Conservation (phyloP, 169 alveolate genomes). For the Eimeria falciformis region DNA sequence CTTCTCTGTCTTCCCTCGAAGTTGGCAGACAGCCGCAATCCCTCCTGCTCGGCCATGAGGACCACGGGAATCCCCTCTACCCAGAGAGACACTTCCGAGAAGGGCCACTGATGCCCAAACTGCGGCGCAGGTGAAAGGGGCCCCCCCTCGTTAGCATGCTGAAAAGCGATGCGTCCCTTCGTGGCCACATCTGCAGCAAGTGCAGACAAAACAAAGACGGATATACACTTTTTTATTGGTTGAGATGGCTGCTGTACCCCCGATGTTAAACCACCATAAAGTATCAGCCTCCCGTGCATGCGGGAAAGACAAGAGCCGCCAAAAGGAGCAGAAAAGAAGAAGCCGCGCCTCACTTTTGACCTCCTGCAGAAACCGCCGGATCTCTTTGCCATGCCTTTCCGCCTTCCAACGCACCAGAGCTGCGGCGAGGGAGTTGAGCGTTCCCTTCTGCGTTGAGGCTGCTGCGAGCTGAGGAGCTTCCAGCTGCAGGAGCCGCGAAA, state of each 20-base stretch:
- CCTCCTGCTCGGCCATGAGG: neutral
- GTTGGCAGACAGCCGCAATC: neutral
- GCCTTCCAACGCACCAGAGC: conserved; percentile 34
- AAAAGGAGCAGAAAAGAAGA: neutral
- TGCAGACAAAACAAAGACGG: neutral
- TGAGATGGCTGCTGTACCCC: neutral
- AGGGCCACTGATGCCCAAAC: conserved; percentile 37
- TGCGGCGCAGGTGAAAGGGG: neutral
- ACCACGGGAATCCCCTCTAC: conserved; percentile 20
- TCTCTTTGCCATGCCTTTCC: neutral
- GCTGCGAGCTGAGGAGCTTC: conserved; percentile 51
- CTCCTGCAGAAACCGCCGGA: conserved; percentile 15
- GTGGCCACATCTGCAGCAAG: conserved; percentile 4
- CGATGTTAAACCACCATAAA: too few species aligned
- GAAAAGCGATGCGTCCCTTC: neutral
- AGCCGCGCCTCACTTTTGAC: conserved; percentile 10
- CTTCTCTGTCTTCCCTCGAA: neutral
- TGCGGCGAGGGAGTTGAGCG: neutral
- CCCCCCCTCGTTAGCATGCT: neutral
- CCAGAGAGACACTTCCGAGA: conserved; percentile 32
- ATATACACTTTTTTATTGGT: neutral
- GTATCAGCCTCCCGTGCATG: too few species aligned
- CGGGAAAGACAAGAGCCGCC: neutral
- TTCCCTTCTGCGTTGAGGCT: conserved; percentile 19
- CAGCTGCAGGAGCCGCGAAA: conserved; percentile 50